Conservation (phyloP, 2,329 filamentous ascomycete species). For the Ophiocordyceps robertsii region DNA sequence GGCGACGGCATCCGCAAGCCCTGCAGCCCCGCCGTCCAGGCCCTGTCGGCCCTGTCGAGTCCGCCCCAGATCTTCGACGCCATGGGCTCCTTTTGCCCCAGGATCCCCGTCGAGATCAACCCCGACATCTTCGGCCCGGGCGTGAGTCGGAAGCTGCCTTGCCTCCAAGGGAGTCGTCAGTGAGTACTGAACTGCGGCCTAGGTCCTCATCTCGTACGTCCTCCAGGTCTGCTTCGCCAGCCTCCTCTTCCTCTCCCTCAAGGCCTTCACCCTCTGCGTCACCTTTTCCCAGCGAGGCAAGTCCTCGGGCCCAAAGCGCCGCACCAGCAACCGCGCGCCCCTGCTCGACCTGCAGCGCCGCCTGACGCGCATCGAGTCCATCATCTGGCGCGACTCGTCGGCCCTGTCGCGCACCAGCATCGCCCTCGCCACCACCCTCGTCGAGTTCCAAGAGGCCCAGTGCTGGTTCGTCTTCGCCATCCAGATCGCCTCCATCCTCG, state of each 20-base stretch:
- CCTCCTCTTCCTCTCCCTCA: constrained; percentile 18
- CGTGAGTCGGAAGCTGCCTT: constrained; percentile 13
- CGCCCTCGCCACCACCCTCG: constrained; percentile 24
- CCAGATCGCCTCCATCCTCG: constrained; percentile 25
- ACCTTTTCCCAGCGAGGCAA: constrained; percentile 14
- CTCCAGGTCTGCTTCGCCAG: constrained; percentile 22
- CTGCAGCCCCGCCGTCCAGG: constrained; percentile 15
- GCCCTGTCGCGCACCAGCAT: constrained; percentile 23
- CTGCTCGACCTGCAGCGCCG: constrained; percentile 11
- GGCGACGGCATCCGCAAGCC: constrained; percentile 18
- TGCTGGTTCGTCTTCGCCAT: constrained; percentile 26
- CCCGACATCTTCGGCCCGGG: constrained; percentile 25
- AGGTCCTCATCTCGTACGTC: constrained; percentile 25
- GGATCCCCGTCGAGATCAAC: constrained; percentile 21
- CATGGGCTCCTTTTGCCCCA: constrained; percentile 21
- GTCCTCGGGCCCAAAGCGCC: too few relatives aligned
- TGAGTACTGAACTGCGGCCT: not conserved
- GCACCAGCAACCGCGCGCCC: not conserved
- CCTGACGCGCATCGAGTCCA: constrained; percentile 20
- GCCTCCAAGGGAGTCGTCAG: too few relatives aligned
- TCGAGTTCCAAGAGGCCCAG: constrained; percentile 26
- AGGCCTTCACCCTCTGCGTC: constrained; percentile 22
- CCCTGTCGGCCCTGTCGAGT: constrained; percentile 12
- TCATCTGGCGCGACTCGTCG: constrained; percentile 22
- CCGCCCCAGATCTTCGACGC: constrained; percentile 18